Base-by-base conservation (phyloP, 139 green algal species). In the Yamagishiella unicocca region DNA sequence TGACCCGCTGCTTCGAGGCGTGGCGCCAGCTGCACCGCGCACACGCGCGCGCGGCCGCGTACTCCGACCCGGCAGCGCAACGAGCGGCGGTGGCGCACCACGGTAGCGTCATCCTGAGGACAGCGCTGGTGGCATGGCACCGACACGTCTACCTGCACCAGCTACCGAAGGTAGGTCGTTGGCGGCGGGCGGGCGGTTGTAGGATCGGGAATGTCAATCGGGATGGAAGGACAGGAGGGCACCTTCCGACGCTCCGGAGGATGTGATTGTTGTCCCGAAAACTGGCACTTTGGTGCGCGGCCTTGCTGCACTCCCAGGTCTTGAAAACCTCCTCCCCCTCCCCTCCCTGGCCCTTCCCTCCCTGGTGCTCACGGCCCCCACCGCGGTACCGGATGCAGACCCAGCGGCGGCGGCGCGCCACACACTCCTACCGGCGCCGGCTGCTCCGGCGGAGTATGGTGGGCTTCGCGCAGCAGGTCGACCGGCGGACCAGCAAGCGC, bases 1-100 rank as follows among this genome's bases (percentile, higher is more conserved):
- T 43, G 62, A 45, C 43, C 24, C 82, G 82, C 67, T 87, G 82
- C 82, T 58, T 87, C 1, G 35, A 38, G 12, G 67, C 67, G 3
- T 87, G 82, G 82, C 80, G 42, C 22, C 80, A 72, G 21, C 62
- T 86, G 64, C 21, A 53, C 43, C 80, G 80, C 42, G 45, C 35
- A 0, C 64, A 86, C 64, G 61, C 31, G 4, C 19, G 43, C 31
- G 80, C 80, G n/a, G 82, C 68, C 1, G 46, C 46, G 46, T 74
- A 87, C 67, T 21, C 19, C 27, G 82, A 87, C 50, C 14, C 40
- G 8, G 50, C 61, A 27, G 58, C 19, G 35, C 2, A 35, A 50
- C 43, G 27, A 1, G 14, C 35, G 27, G 82, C 82, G 4, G 45
- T 61, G 31, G 35, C 67, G 82, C 46, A 80, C 46, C 67, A 79